These are phyloP conservation scores for Toxoplasma gondii DNA, from an alignment of 169 alveolate genomes.

Conservation along the genomic window DNA sequence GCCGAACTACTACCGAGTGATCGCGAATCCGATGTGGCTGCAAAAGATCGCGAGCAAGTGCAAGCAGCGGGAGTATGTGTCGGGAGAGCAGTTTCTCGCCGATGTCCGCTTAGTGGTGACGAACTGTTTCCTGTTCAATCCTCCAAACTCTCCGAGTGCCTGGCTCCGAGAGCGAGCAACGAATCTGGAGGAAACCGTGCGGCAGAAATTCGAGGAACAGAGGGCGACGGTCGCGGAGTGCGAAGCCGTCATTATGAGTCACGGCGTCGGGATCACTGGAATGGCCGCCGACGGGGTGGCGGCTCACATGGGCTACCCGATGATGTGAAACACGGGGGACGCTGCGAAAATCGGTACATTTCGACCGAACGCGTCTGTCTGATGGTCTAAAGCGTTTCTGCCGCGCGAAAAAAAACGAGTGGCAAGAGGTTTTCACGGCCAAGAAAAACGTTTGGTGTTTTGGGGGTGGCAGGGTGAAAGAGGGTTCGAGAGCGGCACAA, in stretches of 20 bases:
- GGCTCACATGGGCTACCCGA: no score
- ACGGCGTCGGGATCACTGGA: no score
- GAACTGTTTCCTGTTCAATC: conserved; percentile 84
- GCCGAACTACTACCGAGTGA: conserved; percentile 82
- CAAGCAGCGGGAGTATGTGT: conserved; percentile 78
- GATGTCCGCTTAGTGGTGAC: conserved; percentile 80
- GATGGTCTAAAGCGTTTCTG: no score
- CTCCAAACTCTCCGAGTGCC: conserved; percentile 73
- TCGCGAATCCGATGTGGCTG: conserved; percentile 86
- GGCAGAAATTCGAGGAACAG: conserved; percentile 13
- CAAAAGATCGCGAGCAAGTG: conserved; percentile 78
- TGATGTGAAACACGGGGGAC: no score
- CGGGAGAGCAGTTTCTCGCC: conserved; percentile 76
- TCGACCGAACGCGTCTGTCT: no score
- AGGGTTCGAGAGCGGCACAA: no score
- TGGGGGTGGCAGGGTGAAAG: no score
- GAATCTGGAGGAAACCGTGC: conserved; percentile 36
- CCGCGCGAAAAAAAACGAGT: no score
- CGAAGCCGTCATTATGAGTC: not conserved
- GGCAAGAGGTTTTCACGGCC: no score
- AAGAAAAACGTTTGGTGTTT: no score
- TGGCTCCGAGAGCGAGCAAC: conserved; percentile 67
- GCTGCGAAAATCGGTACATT: no score
- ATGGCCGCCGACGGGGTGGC: no score
- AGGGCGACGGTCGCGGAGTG: not conserved